Conservation (phyloP, 768 basidiomycete genomes). For the Lactifluus piperatus region DNA sequence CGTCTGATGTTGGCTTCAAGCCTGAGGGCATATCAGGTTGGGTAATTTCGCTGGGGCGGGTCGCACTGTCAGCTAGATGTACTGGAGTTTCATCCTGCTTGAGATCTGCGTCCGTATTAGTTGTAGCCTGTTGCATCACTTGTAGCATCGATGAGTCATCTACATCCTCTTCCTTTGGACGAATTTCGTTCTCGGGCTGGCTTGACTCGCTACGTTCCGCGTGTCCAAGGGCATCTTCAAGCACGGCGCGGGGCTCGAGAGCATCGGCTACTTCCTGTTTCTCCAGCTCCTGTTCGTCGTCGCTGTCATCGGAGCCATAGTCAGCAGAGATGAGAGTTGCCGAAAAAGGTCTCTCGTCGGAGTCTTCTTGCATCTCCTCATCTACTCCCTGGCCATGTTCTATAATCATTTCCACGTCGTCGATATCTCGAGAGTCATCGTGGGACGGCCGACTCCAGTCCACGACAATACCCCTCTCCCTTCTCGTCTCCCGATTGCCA, state of each 20-base stretch:
- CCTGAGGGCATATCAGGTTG: conserved; percentile 4
- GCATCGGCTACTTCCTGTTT: conserved; percentile 47
- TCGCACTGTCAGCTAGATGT: background rate
- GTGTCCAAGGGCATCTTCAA: conserved; percentile 54
- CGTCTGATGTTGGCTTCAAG: conserved; percentile 14
- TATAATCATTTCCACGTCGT: conserved; percentile 26
- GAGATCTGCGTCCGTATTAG: conserved; percentile 35
- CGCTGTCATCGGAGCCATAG: conserved; percentile 37
- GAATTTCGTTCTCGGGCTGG: conserved; percentile 26
- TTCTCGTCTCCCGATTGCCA: conserved; percentile 51
- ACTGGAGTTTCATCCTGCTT: conserved; percentile 16
- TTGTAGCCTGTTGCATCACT: conserved; percentile 20
- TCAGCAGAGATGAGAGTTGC: conserved; percentile 10
- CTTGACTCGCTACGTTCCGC: conserved; percentile 27
- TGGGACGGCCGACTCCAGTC: conserved; percentile 48
- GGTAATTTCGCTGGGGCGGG: background rate
- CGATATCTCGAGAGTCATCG: conserved; percentile 31
- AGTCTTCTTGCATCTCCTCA: conserved; percentile 25
- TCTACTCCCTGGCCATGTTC: conserved; percentile 26
- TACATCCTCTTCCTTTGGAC: conserved; percentile 47
- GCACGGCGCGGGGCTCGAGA: conserved; percentile 42
- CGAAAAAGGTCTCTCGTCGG: conserved; percentile 17
- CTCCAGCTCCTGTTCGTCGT: conserved; percentile 51
- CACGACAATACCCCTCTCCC: conserved; percentile 56
- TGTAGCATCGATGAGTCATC: conserved; percentile 43